phyloP scores from a whole-genome alignment of 495 filamentous ascomycete species.

The Talaromyces thailandensis region DNA sequence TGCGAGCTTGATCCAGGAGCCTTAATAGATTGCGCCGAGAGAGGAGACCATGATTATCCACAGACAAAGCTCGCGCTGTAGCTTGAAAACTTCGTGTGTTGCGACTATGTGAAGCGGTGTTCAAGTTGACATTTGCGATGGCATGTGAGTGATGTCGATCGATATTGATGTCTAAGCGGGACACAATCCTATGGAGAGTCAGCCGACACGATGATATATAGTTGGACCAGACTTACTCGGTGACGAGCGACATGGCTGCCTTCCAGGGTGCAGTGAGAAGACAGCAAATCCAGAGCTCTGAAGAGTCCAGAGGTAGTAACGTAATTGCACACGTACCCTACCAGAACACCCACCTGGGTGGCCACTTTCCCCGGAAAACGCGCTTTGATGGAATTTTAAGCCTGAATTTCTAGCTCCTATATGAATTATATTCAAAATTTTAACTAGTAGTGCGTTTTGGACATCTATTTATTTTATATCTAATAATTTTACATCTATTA shows the following conservation, averaged over 20 bases:
- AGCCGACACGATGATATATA: not conserved
- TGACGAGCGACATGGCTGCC: not conserved
- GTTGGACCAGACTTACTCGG: not conserved
- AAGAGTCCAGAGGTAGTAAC: too few relatives aligned
- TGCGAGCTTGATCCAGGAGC: conserved; percentile 50
- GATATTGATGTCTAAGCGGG: conserved; percentile 67
- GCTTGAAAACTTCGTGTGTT: conserved; percentile 40
- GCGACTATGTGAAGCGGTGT: conserved; percentile 11
- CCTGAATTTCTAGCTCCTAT: not conserved
- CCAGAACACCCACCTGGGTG: not conserved
- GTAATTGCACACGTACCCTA: too few relatives aligned
- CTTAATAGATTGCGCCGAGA: conserved; percentile 41
- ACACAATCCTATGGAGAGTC: conserved; percentile 54
- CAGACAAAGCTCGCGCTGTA: conserved; percentile 60
- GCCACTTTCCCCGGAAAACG: not conserved
- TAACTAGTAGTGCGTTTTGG: not conserved
- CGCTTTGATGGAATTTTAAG: not conserved
- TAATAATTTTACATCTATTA: not conserved
- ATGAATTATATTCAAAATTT: not conserved
- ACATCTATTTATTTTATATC: not conserved
- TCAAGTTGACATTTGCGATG: conserved; percentile 8
- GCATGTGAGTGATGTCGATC: conserved; percentile 58
- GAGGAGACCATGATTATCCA: conserved; percentile 50
- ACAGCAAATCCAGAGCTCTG: not conserved
- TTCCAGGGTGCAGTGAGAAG: not conserved